Percentiles rank a stretch among this genome's conserved stretches.
These are phyloP conservation scores for Yarrowia alimentaria DNA, from an alignment of 805 yeast species.

Conservation along the genomic window DNA sequence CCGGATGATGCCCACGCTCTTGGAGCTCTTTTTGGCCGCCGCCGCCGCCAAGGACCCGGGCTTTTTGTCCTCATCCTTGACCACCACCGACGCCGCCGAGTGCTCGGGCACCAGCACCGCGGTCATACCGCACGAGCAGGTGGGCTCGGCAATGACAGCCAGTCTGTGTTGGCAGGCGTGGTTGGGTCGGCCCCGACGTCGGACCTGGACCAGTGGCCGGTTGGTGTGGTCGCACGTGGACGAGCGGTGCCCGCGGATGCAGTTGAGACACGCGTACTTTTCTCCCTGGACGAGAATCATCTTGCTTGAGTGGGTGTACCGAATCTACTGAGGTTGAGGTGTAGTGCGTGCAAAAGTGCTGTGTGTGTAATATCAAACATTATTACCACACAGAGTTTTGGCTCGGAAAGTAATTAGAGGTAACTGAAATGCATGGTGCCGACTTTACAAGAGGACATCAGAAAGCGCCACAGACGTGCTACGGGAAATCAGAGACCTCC, in stretches of 20 bases:
- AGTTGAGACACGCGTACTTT: conserved; percentile 64
- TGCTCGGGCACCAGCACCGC: conserved; percentile 25
- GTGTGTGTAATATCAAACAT: no score
- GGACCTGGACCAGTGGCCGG: conserved; percentile 78
- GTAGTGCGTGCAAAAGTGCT: no score
- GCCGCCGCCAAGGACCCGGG: not conserved
- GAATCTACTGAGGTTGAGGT: not conserved
- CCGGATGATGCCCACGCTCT: conserved; percentile 31
- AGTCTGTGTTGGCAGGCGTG: conserved; percentile 56
- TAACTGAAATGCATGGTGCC: no score
- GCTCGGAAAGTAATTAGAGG: no score
- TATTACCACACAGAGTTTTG: no score
- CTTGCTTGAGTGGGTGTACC: conserved; percentile 35
- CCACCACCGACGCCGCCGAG: conserved; percentile 3
- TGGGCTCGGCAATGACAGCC: conserved; percentile 42
- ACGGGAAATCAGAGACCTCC: no score
- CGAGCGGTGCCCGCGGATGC: conserved; percentile 91
- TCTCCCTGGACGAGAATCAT: conserved; percentile 80
- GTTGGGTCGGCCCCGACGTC: conserved; percentile 86
- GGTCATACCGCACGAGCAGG: conserved; percentile 27
- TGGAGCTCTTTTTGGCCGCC: conserved; percentile 15
- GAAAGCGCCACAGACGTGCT: no score
- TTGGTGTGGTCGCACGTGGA: conserved; percentile 78
- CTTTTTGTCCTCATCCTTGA: conserved; percentile 24
- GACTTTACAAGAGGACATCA: no score